Conservation (phyloP, 768 basidiomycete genomes). For the Udeniomyces megalosporus region DNA sequence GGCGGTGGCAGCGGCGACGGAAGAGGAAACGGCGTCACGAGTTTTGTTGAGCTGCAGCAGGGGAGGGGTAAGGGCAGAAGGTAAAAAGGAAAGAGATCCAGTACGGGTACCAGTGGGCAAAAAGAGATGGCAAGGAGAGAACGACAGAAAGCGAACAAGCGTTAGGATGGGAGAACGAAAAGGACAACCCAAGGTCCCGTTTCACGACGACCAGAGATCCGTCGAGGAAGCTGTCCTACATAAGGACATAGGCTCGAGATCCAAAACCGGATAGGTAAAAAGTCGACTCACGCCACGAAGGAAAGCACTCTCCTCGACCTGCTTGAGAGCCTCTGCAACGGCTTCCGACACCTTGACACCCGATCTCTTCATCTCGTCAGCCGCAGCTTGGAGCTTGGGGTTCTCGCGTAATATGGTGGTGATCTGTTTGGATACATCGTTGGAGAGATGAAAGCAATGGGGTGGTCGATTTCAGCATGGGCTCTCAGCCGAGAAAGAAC, state of each 20-base stretch:
- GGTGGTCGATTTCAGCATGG: not conserved
- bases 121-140: not conserved
- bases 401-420: constrained; percentile 93
- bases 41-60: constrained; percentile 35
- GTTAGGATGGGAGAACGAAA: not conserved
- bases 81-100: not conserved
- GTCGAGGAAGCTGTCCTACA: not conserved
- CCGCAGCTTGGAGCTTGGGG: constrained; percentile 74
- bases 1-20: constrained; percentile 76
- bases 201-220: not conserved
- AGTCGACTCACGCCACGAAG: constrained; percentile 61
- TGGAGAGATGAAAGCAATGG: not conserved
- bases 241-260: not conserved
- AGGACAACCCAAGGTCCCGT: too few relatives aligned
- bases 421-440: constrained; percentile 37
- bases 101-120: not conserved
- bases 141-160: not conserved
- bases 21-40: constrained; percentile 66
- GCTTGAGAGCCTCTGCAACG: constrained; percentile 73
- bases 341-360: constrained; percentile 90
- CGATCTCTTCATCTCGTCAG: constrained; percentile 74
- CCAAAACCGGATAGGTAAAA: constrained; percentile 10
- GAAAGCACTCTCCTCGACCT: constrained; percentile 87
- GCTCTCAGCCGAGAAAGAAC: not conserved
- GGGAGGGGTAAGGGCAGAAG: too few relatives aligned